These are phyloP conservation scores for Globisporangium perplexum DNA, from an alignment of 352 stramenopile species.

Conservation along the genomic window DNA sequence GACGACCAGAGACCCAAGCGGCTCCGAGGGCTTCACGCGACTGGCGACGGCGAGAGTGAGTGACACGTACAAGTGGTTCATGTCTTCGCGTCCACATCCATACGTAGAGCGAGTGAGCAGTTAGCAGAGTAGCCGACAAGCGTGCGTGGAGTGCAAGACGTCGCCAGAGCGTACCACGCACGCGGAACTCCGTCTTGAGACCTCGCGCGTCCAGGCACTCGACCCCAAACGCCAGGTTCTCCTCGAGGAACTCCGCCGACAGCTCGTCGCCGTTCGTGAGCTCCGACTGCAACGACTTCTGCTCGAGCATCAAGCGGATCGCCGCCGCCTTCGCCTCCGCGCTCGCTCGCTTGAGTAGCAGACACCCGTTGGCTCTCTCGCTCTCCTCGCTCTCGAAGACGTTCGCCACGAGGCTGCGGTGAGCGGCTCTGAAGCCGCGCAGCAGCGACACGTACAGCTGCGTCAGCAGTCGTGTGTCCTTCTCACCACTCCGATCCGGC, in stretches of 20 bases:
- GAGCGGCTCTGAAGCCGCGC: conserved; percentile 25
- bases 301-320: conserved; percentile 11
- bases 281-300: conserved; percentile 14
- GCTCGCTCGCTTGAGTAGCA: conserved; percentile 18
- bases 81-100: conserved; percentile 19
- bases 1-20: conserved; percentile 43
- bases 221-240: conserved; percentile 24
- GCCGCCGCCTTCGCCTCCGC: conserved; percentile 15
- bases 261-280: conserved; percentile 16
- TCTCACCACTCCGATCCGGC: conserved; percentile 6
- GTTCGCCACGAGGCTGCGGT: not conserved
- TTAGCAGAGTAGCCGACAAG: not conserved
- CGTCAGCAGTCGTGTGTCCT: conserved; percentile 28
- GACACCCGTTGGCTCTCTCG: conserved; percentile 13
- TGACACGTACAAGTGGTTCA: conserved; percentile 52
- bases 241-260: conserved; percentile 27
- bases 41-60: conserved; percentile 34
- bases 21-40: conserved; percentile 9
- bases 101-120: not conserved
- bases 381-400: not conserved
- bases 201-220: conserved; percentile 48
- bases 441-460: conserved; percentile 34
- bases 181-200: conserved; percentile 7
- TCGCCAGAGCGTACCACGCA: conserved; percentile 11
- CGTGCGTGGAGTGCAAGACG: not conserved